Evolutionary conservation across 176 grass and related monocot genomes (phyloP).

Genomic region (Triticum dicoccoides): DNA sequence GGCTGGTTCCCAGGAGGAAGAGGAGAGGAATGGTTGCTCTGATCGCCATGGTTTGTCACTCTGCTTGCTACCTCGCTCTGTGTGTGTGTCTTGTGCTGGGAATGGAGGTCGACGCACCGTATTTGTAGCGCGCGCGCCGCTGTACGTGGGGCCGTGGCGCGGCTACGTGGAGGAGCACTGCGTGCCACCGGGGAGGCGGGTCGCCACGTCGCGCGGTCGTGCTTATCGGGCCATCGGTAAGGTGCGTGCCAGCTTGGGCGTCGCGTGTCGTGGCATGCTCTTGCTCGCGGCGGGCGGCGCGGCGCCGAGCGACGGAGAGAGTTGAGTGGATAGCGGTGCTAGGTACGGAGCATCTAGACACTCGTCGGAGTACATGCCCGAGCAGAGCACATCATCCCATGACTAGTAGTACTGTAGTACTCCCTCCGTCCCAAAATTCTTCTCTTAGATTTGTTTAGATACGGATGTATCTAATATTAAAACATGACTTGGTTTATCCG

Average conservation of each 20-base stretch:
- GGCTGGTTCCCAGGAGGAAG: constrained; percentile 27
- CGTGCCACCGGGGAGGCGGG: background rate
- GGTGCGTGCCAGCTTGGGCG: constrained; percentile 16
- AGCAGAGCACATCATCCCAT: background rate
- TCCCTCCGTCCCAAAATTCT: too few species aligned
- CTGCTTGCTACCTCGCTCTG: background rate
- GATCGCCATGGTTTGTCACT: constrained; percentile 32
- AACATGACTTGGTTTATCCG: too few species aligned
- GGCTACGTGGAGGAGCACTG: constrained; percentile 32
- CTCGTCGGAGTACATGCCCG: background rate
- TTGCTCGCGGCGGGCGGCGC: background rate
- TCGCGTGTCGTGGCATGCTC: background rate
- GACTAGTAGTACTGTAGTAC: too few species aligned
- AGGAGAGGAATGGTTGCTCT: constrained; percentile 19
- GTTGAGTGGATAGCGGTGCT: background rate
- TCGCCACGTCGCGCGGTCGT: constrained; percentile 36
- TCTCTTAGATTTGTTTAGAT: too few species aligned
- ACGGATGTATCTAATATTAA: too few species aligned
- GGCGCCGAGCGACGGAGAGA: background rate
- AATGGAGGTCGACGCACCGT: background rate
- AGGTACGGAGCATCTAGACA: background rate
- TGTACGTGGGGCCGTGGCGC: constrained; percentile 19
- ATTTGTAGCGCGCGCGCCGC: background rate
- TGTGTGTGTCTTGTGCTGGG: background rate
- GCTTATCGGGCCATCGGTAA: constrained; percentile 23